These are phyloP conservation scores for Penicillium sp. DNA, from an alignment of 2,329 filamentous ascomycete species.

Conservation along the genomic window DNA sequence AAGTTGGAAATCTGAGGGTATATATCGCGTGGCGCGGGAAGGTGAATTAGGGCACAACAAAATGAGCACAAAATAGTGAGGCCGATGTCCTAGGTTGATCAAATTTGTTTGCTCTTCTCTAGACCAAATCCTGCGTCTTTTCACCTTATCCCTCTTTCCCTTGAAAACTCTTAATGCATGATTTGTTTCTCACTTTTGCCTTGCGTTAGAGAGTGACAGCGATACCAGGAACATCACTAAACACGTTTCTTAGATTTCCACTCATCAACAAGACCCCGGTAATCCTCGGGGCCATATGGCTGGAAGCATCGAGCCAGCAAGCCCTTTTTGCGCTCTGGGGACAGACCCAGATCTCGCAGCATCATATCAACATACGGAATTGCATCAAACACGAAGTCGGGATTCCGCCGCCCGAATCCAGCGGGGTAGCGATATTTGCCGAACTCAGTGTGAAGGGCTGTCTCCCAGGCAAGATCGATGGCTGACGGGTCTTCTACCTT, in stretches of 20 bases:
- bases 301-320: constrained; percentile 36
- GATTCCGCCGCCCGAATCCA: constrained; percentile 57
- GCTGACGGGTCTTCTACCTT: constrained; percentile 17
- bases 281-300: constrained; percentile 43
- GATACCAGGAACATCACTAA: not conserved
- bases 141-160: not conserved
- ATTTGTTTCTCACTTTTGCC: not conserved
- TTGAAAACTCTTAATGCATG: not conserved
- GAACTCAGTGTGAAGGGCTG: constrained; percentile 66
- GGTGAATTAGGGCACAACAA: not conserved
- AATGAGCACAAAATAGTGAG: not conserved
- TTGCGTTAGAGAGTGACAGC: not conserved
- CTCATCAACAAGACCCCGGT: constrained; percentile 43
- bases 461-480: constrained; percentile 51
- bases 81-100: not conserved
- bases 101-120: not conserved
- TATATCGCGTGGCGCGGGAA: not conserved
- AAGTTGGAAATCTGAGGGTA: too few relatives aligned
- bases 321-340: constrained; percentile 40
- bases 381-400: constrained; percentile 72
- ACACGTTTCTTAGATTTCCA: constrained; percentile 27
- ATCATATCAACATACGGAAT: constrained; percentile 72
- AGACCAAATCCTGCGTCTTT: not conserved
- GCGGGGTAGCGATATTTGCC: constrained; percentile 63
- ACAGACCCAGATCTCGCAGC: constrained; percentile 63